phyloP scores from a whole-genome alignment of 805 yeast genomes.

The Kockiozyma suomiensis region DNA sequence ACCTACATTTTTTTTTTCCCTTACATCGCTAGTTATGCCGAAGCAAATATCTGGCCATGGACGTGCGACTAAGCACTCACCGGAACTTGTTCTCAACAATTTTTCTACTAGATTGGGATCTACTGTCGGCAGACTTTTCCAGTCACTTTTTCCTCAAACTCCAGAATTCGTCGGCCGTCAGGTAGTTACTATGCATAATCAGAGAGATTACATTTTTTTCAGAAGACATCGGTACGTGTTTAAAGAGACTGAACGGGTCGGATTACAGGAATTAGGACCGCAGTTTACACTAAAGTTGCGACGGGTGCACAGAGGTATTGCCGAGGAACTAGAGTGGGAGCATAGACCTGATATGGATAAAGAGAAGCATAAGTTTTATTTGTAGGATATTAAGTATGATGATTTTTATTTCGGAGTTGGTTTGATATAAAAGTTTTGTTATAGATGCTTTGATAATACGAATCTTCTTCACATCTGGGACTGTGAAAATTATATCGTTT shows the following conservation, averaged over 20 bases:
- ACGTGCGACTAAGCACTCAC: conserved; percentile 83
- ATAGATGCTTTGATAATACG: not conserved
- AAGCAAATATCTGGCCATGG: conserved; percentile 86
- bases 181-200: conserved; percentile 93
- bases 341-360: conserved; percentile 95
- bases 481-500: no score
- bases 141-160: conserved; percentile 84
- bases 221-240: conserved; percentile 93
- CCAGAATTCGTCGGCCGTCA: conserved; percentile 97
- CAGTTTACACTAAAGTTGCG: conserved; percentile 89
- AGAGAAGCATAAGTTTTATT: conserved; percentile 88
- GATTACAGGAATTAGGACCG: conserved; percentile 94
- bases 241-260: conserved; percentile 87
- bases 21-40: conserved; percentile 74
- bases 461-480: not conserved
- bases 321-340: conserved; percentile 95
- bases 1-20: conserved; percentile 89
- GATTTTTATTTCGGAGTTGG: not conserved
- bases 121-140: conserved; percentile 90
- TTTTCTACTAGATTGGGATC: conserved; percentile 91
- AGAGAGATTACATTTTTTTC: conserved; percentile 92
- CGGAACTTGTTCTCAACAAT: conserved; percentile 89
- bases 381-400: conserved; percentile 45
- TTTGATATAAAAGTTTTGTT: not conserved
- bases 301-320: conserved; percentile 87